A percentile compares a stretch with the other conserved stretches of the same genome.
These are phyloP conservation scores for Posidonia australis DNA, from an alignment of 106 monocot genomes.

Conservation along the genomic window DNA sequence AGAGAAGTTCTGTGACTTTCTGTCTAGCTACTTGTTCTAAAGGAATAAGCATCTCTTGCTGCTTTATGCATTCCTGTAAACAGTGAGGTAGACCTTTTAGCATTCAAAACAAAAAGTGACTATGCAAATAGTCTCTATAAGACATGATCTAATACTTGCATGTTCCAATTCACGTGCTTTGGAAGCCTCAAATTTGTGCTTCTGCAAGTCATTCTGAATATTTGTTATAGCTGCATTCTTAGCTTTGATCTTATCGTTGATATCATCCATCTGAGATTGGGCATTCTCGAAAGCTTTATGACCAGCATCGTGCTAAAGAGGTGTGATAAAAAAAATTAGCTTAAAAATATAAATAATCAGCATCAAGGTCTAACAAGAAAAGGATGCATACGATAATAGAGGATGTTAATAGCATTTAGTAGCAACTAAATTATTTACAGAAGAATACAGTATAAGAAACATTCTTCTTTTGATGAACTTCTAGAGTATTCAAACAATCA, in stretches of 20 bases:
- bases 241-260: slow-evolving; percentile 37
- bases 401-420: too few relatives aligned
- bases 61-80: slow-evolving; percentile 55
- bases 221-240: slow-evolving; percentile 31
- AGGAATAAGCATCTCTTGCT: slow-evolving; percentile 77
- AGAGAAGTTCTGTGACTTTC: slow-evolving; percentile 68
- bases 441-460: not conserved
- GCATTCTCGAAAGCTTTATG: slow-evolving; percentile 58
- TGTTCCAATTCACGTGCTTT: slow-evolving; percentile 62
- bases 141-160: slow-evolving; percentile 21
- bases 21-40: slow-evolving; percentile 85
- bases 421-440: too few relatives aligned
- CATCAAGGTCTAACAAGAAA: not conserved
- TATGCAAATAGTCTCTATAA: not conserved
- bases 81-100: not conserved
- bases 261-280: slow-evolving; percentile 44
- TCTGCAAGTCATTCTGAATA: slow-evolving; percentile 44
- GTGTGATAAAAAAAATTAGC: slow-evolving; percentile 1
- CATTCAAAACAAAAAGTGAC: not conserved
- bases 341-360: not conserved
- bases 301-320: slow-evolving; percentile 62
- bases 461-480: not conserved
- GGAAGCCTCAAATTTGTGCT: slow-evolving; percentile 36
- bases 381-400: too few relatives aligned
- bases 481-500: not conserved